Evolutionary conservation across 768 basidiomycete genomes (phyloP).

Genomic region (Amanita rubescens): DNA sequence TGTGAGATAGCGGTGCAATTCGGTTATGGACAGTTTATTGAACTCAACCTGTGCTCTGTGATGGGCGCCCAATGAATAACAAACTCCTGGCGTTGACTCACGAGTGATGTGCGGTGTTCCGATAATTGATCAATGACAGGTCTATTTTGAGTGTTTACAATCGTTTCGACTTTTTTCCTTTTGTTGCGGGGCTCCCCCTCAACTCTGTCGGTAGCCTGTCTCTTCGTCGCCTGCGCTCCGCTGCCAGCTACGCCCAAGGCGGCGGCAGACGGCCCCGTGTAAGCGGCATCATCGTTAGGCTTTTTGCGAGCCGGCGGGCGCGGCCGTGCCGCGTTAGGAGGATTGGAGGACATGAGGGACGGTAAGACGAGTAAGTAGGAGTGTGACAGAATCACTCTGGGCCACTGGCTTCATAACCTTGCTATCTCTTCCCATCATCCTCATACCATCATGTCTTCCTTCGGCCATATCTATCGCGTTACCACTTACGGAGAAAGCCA

Average conservation of each 20-base stretch:
- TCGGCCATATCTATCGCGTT: slow-evolving; percentile 85
- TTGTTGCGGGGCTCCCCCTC: slow-evolving; percentile 74
- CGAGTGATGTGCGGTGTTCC: slow-evolving; percentile 36
- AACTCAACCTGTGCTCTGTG: slow-evolving; percentile 59
- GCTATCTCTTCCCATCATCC: too few species aligned
- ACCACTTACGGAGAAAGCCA: slow-evolving; percentile 98
- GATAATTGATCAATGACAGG: slow-evolving; percentile 29
- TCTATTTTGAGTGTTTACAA: slow-evolving; percentile 13
- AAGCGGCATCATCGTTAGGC: slow-evolving; percentile 61
- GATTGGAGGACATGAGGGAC: slow-evolving; percentile 12
- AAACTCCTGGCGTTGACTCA: slow-evolving; percentile 19
- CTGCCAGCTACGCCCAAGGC: slow-evolving; percentile 33
- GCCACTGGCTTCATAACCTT: not conserved
- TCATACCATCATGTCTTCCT: slow-evolving; percentile 71
- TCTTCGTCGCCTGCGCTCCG: slow-evolving; percentile 37
- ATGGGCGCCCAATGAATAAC: not conserved
- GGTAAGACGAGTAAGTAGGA: not conserved
- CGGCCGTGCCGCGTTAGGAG: slow-evolving; percentile 30
- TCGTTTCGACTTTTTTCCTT: slow-evolving; percentile 58
- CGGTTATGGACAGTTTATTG: slow-evolving; percentile 53
- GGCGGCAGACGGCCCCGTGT: slow-evolving; percentile 47
- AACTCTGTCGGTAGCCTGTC: slow-evolving; percentile 57
- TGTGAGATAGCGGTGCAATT: slow-evolving; percentile 64
- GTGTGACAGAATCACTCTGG: not conserved
- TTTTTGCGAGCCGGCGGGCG: slow-evolving; percentile 59